These are phyloP conservation scores for Forsythia suspensa DNA, from an alignment of 257 asterid species.

Conservation along the genomic window DNA sequence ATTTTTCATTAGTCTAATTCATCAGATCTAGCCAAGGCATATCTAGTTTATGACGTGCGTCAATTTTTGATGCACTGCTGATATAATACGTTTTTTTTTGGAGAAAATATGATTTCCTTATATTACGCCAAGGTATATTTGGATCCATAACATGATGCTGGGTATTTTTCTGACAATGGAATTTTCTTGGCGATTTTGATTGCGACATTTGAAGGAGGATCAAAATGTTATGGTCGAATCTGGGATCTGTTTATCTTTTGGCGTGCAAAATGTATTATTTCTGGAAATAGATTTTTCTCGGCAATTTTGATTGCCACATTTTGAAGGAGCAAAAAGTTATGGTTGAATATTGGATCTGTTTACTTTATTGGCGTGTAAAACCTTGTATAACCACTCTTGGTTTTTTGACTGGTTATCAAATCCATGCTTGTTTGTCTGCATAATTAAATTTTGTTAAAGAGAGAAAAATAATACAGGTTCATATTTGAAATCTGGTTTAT, in stretches of 20 bases:
- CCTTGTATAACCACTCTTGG: background rate
- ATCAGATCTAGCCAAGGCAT: background rate
- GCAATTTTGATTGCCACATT: background rate
- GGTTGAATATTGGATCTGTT: background rate
- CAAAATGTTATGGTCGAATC: background rate
- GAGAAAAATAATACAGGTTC: background rate
- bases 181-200: too few species aligned
- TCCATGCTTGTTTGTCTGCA: background rate
- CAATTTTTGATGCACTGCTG: background rate
- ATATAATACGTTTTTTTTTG: background rate
- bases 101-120: background rate
- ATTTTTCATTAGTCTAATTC: background rate
- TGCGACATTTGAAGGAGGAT: too few species aligned
- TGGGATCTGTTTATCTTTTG: background rate
- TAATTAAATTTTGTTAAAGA: background rate
- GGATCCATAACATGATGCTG: background rate
- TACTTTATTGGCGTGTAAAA: background rate
- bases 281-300: background rate
- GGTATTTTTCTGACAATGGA: background rate
- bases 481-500: background rate
- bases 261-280: background rate
- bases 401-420: background rate
- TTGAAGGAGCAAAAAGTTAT: background rate
- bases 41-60: background rate
- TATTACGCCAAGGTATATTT: background rate